Evolutionary conservation across 108 stramenopile species (phyloP).

Genomic region (Cyclostephanos tholiformis): DNA sequence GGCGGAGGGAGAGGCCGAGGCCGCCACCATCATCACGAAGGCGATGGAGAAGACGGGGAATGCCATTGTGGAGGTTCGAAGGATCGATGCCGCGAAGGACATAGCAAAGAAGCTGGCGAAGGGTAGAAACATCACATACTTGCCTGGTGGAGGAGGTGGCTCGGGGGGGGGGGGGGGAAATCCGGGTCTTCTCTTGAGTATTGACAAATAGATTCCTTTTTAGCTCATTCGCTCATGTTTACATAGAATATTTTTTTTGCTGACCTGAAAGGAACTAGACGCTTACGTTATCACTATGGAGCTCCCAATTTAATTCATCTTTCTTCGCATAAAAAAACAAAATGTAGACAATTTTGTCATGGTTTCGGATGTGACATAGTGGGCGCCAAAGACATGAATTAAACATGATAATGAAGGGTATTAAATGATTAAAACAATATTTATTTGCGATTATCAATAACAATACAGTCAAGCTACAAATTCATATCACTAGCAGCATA

Average conservation of each 20-base stretch:
- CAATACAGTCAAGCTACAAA: too few species aligned
- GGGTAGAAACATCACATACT: slow-evolving; percentile 94
- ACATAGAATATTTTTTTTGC: too few species aligned
- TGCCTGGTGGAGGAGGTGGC: slow-evolving; percentile 79
- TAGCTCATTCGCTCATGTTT: neutral
- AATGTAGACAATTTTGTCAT: too few species aligned
- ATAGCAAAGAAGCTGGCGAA: slow-evolving; percentile 94
- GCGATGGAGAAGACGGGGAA: slow-evolving; percentile 96
- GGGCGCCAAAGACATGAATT: neutral
- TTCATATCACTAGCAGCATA: too few species aligned
- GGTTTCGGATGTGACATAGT: neutral
- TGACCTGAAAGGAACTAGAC: too few species aligned
- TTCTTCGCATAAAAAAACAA: too few species aligned
- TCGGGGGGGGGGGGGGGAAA: slow-evolving; percentile 46
- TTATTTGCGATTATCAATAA: too few species aligned
- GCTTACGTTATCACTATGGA: too few species aligned
- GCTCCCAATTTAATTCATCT: too few species aligned
- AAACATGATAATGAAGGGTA: neutral
- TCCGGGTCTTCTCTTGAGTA: slow-evolving; percentile 57
- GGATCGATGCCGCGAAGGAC: slow-evolving; percentile 99
- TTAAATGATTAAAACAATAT: too few species aligned
- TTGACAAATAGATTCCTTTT: slow-evolving; percentile 50
- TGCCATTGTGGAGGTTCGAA: slow-evolving; percentile 98
- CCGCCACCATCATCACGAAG: slow-evolving; percentile 94
- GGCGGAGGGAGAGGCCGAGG: slow-evolving; percentile 99